Evolutionary conservation across 495 filamentous ascomycete species (phyloP).

Genomic region (Xylaria sp.): DNA sequence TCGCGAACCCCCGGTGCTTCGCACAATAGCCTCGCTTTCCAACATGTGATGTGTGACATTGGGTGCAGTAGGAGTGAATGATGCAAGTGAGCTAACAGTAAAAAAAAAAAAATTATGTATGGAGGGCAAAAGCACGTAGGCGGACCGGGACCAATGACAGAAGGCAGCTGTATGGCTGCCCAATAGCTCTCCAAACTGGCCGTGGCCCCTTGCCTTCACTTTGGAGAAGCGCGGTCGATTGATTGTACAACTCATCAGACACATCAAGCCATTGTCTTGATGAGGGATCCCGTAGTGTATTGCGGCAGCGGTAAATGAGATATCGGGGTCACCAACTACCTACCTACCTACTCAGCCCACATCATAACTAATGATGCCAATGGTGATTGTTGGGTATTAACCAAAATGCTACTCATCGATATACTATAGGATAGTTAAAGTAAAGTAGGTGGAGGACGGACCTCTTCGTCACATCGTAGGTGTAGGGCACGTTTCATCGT

Average conservation of each 20-base stretch:
- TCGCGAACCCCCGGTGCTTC: not conserved
- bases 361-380: too few species aligned
- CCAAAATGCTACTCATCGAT: not conserved
- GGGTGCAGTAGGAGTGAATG: not conserved
- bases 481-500: not conserved
- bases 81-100: not conserved
- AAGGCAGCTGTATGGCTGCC: constrained; percentile 21
- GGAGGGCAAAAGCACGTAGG: not conserved
- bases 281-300: not conserved
- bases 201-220: constrained; percentile 2
- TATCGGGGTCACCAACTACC: not conserved
- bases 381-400: not conserved
- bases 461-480: constrained; percentile 5
- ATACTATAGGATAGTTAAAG: not conserved
- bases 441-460: not conserved
- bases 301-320: not conserved
- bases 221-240: constrained; percentile 1
- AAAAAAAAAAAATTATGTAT: not conserved
- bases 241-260: constrained; percentile 23
- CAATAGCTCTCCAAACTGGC: constrained; percentile 17
- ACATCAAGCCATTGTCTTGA: constrained; percentile 1
- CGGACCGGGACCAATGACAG: not conserved
- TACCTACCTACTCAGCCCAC: not conserved
- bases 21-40: constrained; percentile 22
- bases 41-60: not conserved